phyloP scores from a whole-genome alignment of 805 yeast genomes.

The Metschnikowia baotianmanensis region DNA sequence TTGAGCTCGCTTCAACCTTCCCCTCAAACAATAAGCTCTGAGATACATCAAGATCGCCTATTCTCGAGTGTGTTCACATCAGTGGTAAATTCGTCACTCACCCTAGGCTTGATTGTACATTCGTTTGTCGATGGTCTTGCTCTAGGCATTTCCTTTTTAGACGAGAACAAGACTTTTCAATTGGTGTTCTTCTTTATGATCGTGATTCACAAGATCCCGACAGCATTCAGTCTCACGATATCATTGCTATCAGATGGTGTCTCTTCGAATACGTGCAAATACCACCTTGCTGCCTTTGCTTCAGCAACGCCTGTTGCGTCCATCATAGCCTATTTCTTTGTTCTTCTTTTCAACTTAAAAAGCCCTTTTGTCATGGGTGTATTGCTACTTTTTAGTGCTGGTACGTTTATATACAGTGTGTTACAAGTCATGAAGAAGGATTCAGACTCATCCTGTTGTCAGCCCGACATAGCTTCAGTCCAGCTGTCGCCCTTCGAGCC shows the following conservation, averaged over 20 bases:
- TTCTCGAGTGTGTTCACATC: constrained; percentile 13
- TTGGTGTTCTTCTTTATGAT: constrained; percentile 56
- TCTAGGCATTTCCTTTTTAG: constrained; percentile 55
- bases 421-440: constrained; percentile 54
- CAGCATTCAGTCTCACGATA: constrained; percentile 64
- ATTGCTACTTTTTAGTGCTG: constrained; percentile 64
- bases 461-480: constrained; percentile 10
- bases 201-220: constrained; percentile 70
- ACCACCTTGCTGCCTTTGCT: constrained; percentile 55
- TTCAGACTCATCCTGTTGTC: constrained; percentile 1
- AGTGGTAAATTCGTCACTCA: constrained; percentile 44
- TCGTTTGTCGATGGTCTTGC: constrained; percentile 73
- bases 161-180: constrained; percentile 37
- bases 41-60: constrained; percentile 2
- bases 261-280: constrained; percentile 29
- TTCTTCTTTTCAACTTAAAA: constrained; percentile 28
- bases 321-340: constrained; percentile 43
- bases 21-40: neutral
- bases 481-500: constrained; percentile 10
- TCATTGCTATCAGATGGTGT: constrained; percentile 45
- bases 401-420: constrained; percentile 71
- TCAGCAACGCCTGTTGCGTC: constrained; percentile 57
- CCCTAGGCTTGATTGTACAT: constrained; percentile 64
- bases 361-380: constrained; percentile 47
- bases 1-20: constrained; percentile 1